Evolutionary conservation across 768 basidiomycete genomes (phyloP).

Genomic region (Tylopilus vinaceipallidus): DNA sequence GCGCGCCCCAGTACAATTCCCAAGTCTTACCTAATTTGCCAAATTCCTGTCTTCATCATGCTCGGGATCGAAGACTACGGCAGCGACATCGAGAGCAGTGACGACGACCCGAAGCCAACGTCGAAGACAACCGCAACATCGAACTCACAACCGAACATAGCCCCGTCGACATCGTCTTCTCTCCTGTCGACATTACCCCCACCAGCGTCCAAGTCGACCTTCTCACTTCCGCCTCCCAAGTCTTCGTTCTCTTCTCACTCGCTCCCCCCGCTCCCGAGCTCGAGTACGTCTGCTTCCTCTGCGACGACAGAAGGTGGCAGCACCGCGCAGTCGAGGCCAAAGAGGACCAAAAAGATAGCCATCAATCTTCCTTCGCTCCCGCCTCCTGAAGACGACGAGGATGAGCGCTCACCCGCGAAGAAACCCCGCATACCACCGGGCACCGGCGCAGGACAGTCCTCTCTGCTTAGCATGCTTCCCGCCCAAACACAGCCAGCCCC

Average conservation of each 20-base stretch:
- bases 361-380: constrained; percentile 30
- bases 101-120: constrained; percentile 30
- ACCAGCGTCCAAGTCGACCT: constrained; percentile 29
- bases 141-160: not conserved
- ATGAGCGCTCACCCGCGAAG: constrained; percentile 56
- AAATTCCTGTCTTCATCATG: constrained; percentile 38
- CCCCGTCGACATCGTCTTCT: not conserved
- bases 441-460: constrained; percentile 57
- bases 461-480: constrained; percentile 71
- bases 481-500: constrained; percentile 58
- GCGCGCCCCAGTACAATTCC: too few species aligned
- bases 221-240: constrained; percentile 38
- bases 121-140: constrained; percentile 5
- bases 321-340: constrained; percentile 33
- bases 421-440: constrained; percentile 46
- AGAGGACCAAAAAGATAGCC: constrained; percentile 46
- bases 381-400: constrained; percentile 40
- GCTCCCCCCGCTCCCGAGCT: constrained; percentile 25
- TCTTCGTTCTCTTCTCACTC: constrained; percentile 24
- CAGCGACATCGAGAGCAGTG: constrained; percentile 64
- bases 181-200: constrained; percentile 25
- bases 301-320: too few species aligned
- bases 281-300: constrained; percentile 6
- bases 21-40: not conserved
- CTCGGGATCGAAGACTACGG: constrained; percentile 77